Conservation (phyloP, 1,284 basidiomycete genomes). For the Tilletia indica region DNA sequence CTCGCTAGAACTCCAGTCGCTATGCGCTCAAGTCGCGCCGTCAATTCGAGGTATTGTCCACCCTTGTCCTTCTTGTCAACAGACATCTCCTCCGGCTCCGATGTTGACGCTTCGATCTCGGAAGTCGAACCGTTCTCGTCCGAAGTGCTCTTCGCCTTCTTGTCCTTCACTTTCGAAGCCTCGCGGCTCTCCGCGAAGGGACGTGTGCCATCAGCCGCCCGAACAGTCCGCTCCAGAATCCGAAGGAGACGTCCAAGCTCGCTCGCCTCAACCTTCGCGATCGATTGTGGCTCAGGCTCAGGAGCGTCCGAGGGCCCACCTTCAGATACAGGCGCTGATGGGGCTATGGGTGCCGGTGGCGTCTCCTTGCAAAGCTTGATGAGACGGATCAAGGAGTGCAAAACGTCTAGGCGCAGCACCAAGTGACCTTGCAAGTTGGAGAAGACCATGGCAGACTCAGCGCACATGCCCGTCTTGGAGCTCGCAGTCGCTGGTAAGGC, state of each 20-base stretch:
- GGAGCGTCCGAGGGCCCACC: background rate
- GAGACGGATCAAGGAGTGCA: constrained; percentile 31
- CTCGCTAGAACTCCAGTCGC: constrained; percentile 69
- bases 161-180: constrained; percentile 19
- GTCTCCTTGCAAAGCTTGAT: constrained; percentile 8
- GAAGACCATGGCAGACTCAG: constrained; percentile 62
- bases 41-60: constrained; percentile 56
- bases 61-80: background rate
- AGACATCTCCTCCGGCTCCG: background rate
- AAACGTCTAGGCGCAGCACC: constrained; percentile 27
- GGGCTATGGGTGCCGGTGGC: background rate
- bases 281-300: background rate
- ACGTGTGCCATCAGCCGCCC: constrained; percentile 28
- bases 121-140: background rate
- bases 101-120: background rate
- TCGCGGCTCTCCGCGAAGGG: constrained; percentile 32
- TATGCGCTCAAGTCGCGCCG: constrained; percentile 70
- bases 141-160: constrained; percentile 24
- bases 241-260: constrained; percentile 31
- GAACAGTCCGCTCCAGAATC: constrained; percentile 37
- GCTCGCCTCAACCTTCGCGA: constrained; percentile 24
- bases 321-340: background rate
- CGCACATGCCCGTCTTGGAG: constrained; percentile 66
- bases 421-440: constrained; percentile 27
- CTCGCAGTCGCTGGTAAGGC: constrained; percentile 65